phyloP scores from a whole-genome alignment of 2,329 filamentous ascomycete genomes.

The Cladosporium sphaerospermum region DNA sequence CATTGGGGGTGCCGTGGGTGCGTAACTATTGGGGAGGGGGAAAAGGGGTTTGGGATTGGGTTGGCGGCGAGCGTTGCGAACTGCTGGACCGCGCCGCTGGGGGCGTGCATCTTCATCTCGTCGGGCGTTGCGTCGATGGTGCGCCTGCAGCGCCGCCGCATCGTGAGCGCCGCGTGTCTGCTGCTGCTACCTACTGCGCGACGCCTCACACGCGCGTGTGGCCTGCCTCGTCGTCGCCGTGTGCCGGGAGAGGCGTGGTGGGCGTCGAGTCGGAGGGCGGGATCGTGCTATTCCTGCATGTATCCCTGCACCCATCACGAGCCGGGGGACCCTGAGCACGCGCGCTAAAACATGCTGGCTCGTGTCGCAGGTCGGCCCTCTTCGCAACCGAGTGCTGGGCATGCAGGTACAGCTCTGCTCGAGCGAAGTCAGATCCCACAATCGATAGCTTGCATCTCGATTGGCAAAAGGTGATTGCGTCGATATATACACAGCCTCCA shows the following conservation, averaged over 20 bases:
- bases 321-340: neutral
- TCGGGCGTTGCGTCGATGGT: neutral
- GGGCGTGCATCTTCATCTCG: slow-evolving; percentile 8
- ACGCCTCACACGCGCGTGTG: too few species aligned
- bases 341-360: neutral
- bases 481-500: neutral
- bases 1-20: neutral
- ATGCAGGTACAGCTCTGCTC: too few species aligned
- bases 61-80: neutral
- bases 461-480: neutral
- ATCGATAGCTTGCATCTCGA: too few species aligned
- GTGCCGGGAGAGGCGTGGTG: too few species aligned
- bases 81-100: neutral
- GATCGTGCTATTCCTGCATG: neutral
- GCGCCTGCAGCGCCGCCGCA: too few species aligned
- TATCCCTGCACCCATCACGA: slow-evolving; percentile 5
- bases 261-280: neutral
- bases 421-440: too few species aligned
- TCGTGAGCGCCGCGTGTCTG: too few species aligned
- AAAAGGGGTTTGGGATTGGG: neutral
- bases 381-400: too few species aligned
- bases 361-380: neutral
- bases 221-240: too few species aligned
- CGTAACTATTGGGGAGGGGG: neutral
- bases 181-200: too few species aligned